phyloP scores from a whole-genome alignment of 345 rosid species.

The Melaleuca quinquenervia region DNA sequence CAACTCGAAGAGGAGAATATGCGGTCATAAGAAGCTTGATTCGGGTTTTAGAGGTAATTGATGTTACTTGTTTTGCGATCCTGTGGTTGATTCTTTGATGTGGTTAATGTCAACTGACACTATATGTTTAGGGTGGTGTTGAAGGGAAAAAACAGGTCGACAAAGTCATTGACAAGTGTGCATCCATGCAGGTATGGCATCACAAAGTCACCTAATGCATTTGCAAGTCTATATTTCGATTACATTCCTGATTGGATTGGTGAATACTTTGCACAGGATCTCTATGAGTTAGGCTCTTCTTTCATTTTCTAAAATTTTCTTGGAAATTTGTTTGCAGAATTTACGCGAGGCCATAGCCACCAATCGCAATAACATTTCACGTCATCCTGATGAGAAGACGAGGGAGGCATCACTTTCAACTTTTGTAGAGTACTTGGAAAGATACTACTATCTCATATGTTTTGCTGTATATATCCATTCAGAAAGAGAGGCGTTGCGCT shows the following conservation, averaged over 20 bases:
- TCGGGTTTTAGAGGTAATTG: conserved; percentile 84
- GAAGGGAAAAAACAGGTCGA: conserved; percentile 98
- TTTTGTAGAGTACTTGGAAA: conserved; percentile 94
- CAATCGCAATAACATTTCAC: conserved; percentile 84
- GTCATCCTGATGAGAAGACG: conserved; percentile 97
- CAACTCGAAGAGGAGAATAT: conserved; percentile 90
- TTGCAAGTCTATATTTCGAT: not conserved
- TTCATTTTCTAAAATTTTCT: not conserved
- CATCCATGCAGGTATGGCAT: conserved; percentile 86
- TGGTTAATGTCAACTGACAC: conserved; percentile 11
- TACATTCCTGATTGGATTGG: not conserved
- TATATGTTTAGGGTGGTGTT: conserved; percentile 68
- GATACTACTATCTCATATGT: conserved; percentile 97
- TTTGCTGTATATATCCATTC: conserved; percentile 94
- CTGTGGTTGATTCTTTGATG: not conserved
- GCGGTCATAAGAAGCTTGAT: conserved; percentile 85
- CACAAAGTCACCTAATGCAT: not conserved
- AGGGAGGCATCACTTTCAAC: conserved; percentile 89
- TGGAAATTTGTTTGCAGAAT: conserved; percentile 45
- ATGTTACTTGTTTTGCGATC: conserved; percentile 4
- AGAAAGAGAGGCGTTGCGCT: conserved; percentile 74
- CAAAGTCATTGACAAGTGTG: conserved; percentile 94
- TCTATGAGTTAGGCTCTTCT: not conserved
- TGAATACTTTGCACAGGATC: not conserved
- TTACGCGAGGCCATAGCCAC: conserved; percentile 91